Base-by-base conservation (phyloP, 495 filamentous ascomycete genomes). In the Daldinia childiae region DNA sequence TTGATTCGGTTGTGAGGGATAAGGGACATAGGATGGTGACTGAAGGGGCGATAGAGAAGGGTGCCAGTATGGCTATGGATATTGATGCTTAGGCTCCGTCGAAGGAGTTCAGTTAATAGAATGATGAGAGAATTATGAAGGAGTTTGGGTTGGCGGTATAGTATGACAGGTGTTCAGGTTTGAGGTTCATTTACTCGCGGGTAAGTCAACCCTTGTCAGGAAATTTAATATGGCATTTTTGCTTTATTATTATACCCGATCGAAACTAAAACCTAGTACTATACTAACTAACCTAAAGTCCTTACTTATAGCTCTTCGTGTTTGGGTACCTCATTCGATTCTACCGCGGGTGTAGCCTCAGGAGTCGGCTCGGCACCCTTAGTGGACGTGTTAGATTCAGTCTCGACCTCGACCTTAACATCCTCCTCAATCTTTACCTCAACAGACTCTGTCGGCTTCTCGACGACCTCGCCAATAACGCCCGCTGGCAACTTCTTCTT, bases 401-500 rank as follows among this genome's bases (percentile, higher is more conserved):
- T 36, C 58, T 76, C 68, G 14, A 76, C 64, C 39, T 74, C 58
- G 8, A 69, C 63, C 32, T 74, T 59, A 2, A 72, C 63, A 57
- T 64, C 41, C 48, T 80, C 75, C 39, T 79, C 73, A 24, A 74
- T 62, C 60, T 78, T 78, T 6, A 76, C 65, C 50, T 76, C 71
- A 39, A 76, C 69, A 6, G 73, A 72, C 70, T 84, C 83, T 6
- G 77, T 76, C 12, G 78, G 77, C 56, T 80, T 72, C 59, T 75
- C 85, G 26, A 80, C 85, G 29, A 90, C 74, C 61, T 92, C 76
- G 8, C 85, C 86, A 39, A 97, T 79, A 41, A 97, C 69, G 9
- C 87, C 89, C 51, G 90, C 91, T 4, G 95, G 94, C 43, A 98
- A 73, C 82, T 90, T 92, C 78, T 90, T 86, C 85, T 94, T 97